Percentiles rank a stretch among this genome's conserved stretches.
Conservation (phyloP, 2,329 filamentous ascomycete genomes). For the Chaetomiaceae sp. region DNA sequence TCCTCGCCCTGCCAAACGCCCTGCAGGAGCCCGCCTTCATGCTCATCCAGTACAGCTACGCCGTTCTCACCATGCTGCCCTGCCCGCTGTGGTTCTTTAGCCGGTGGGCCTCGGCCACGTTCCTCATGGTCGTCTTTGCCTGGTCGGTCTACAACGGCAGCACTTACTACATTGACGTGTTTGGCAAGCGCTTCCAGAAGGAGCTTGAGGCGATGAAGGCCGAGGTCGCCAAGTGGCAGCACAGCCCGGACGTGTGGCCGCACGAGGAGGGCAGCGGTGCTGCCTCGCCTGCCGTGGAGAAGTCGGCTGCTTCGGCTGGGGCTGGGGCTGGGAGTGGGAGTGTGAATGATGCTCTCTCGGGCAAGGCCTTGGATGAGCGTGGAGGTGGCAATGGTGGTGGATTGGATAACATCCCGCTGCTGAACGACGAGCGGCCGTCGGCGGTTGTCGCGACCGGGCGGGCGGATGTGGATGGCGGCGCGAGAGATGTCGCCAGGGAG, state of each 20-base stretch:
- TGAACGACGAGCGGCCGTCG: slow-evolving; percentile 42
- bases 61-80: slow-evolving; percentile 86
- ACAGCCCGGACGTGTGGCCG: slow-evolving; percentile 48
- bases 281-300: neutral
- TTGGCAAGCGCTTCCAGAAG: slow-evolving; percentile 93
- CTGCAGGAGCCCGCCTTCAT: slow-evolving; percentile 91
- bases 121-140: slow-evolving; percentile 76
- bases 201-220: slow-evolving; percentile 84
- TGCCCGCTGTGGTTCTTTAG: slow-evolving; percentile 95
- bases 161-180: slow-evolving; percentile 97
- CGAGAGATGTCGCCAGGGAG: slow-evolving; percentile 44
- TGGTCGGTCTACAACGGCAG: slow-evolving; percentile 98
- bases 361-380: slow-evolving; percentile 27
- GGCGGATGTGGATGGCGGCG: slow-evolving; percentile 32
- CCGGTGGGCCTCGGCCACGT: slow-evolving; percentile 69
- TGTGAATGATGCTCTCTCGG: slow-evolving; percentile 19
- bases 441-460: slow-evolving; percentile 21
- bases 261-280: slow-evolving; percentile 16
- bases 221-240: slow-evolving; percentile 87
- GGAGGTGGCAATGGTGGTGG: slow-evolving; percentile 29
- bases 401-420: slow-evolving; percentile 54
- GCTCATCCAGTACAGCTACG: slow-evolving; percentile 90
- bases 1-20: slow-evolving; percentile 67
- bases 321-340: neutral
- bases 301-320: too few relatives aligned